A percentile compares a stretch with the other conserved stretches of the same genome.
Evolutionary conservation across 2,329 filamentous ascomycete genomes (phyloP).

Genomic region (Cryphonectria radicalis): DNA sequence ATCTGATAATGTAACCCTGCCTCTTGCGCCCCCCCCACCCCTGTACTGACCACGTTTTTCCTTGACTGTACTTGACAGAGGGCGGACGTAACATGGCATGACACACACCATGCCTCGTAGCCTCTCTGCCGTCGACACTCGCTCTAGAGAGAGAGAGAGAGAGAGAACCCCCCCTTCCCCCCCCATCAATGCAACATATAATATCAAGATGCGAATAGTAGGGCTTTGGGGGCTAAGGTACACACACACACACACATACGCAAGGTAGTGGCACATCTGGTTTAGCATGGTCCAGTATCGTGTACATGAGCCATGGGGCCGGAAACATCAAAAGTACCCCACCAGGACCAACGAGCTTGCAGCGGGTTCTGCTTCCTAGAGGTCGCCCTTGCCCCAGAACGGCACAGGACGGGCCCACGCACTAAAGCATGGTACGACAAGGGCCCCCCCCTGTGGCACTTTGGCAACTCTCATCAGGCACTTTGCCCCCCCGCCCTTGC

Average conservation of each 20-base stretch:
- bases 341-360: slow-evolving; percentile 4
- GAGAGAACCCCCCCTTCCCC: too few species aligned
- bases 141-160: too few species aligned
- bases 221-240: not conserved
- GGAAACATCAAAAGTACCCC: slow-evolving; percentile 1
- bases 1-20: not conserved
- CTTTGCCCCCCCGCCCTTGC: too few species aligned
- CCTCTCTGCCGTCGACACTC: not conserved
- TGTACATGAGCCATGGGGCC: slow-evolving; percentile 6
- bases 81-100: not conserved
- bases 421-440: not conserved
- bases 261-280: not conserved
- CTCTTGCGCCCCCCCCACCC: not conserved
- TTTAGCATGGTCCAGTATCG: not conserved
- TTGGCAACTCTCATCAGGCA: not conserved
- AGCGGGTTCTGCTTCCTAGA: slow-evolving; percentile 8
- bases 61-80: not conserved
- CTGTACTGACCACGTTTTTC: not conserved
- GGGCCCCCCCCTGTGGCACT: not conserved
- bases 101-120: not conserved
- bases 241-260: too few species aligned
- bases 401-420: not conserved
- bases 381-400: slow-evolving; percentile 1
- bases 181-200: not conserved
- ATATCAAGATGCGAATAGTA: too few species aligned